Evolutionary conservation across 306 rosid genomes (phyloP).

Genomic region (Medicago ruthenica): DNA sequence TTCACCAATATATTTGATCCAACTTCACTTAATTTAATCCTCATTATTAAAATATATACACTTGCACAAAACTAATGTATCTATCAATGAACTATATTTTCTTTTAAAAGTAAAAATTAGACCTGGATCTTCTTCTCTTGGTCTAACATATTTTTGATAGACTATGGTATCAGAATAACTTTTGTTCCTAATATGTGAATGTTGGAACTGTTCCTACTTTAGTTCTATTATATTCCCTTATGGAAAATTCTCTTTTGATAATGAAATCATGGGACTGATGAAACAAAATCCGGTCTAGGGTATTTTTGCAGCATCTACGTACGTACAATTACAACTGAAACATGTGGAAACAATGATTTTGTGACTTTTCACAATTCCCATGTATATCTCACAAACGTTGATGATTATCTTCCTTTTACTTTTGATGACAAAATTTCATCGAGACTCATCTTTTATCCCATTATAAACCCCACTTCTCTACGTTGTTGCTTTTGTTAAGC

Average conservation of each 20-base stretch:
- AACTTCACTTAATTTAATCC: no score
- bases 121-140: background rate
- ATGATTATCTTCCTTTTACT: constrained; percentile 21
- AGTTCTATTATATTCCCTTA: no score
- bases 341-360: constrained; percentile 7
- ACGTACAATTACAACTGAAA: background rate
- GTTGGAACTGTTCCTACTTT: no score
- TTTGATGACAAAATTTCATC: constrained; percentile 3
- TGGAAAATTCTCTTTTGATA: background rate
- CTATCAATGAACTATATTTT: background rate
- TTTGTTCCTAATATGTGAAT: no score
- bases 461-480: constrained; percentile 8
- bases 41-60: no score
- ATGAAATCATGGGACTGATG: background rate
- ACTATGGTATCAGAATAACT: no score
- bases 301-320: background rate
- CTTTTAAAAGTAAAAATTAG: no score
- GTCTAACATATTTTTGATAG: no score
- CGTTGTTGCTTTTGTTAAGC: background rate
- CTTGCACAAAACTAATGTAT: background rate
- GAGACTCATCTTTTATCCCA: background rate
- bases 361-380: constrained; percentile 20
- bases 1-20: background rate
- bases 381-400: constrained; percentile 3
- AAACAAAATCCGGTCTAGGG: background rate